Conservation (phyloP, 305 asterid genomes). For the Fraxinus greggii region DNA sequence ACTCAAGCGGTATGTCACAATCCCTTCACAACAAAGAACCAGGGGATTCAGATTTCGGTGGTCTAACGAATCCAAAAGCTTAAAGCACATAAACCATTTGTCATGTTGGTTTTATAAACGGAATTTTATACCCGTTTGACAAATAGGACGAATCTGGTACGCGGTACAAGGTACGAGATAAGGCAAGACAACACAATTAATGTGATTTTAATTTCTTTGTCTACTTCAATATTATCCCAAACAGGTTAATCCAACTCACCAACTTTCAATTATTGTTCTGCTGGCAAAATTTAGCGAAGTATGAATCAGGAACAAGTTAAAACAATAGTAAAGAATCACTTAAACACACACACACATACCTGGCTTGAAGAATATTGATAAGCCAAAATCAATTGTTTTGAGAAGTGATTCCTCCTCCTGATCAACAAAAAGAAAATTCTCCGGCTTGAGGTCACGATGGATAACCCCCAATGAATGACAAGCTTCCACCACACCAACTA, state of each 20-base stretch:
- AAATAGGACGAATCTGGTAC: neutral
- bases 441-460: constrained; percentile 80
- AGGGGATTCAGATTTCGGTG: neutral
- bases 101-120: neutral
- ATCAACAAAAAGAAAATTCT: constrained; percentile 66
- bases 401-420: constrained; percentile 62
- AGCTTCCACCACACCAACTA: constrained; percentile 70
- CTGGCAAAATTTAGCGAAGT: neutral
- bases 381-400: constrained; percentile 67
- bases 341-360: constrained; percentile 29
- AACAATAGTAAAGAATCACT: neutral
- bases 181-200: neutral
- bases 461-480: constrained; percentile 74
- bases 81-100: neutral
- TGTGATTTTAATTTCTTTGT: neutral
- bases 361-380: constrained; percentile 69
- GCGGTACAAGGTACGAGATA: neutral
- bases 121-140: neutral
- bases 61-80: neutral
- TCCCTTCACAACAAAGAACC: neutral
- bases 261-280: neutral
- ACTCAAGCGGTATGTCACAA: neutral
- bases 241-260: neutral
- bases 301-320: neutral
- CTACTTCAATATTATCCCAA: neutral